These are phyloP conservation scores for Serendipita indica DNA, from an alignment of 768 basidiomycete species.

Conservation along the genomic window DNA sequence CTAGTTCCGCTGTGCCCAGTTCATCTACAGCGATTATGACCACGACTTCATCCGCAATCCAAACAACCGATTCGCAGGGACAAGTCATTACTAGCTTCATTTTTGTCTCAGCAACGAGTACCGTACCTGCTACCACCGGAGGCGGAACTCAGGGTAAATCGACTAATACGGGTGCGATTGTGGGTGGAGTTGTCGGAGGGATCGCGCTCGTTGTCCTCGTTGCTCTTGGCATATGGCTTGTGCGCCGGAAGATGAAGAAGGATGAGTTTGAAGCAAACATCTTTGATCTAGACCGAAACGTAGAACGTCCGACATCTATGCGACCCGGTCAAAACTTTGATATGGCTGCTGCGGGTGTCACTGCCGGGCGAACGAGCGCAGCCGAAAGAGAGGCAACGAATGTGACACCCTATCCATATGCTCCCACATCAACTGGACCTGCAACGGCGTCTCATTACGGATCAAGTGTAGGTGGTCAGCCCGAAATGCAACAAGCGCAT, in stretches of 20 bases:
- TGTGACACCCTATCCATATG: conserved; percentile 6
- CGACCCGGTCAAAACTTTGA: not conserved
- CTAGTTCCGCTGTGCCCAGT: not conserved
- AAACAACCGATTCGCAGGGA: not conserved
- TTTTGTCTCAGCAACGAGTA: not conserved
- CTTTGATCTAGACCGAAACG: conserved; percentile 1
- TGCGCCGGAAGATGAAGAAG: not conserved
- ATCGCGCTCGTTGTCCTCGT: conserved; percentile 33
- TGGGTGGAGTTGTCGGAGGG: conserved; percentile 49
- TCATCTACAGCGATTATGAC: not conserved
- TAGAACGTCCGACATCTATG: conserved; percentile 7
- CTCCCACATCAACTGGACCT: not conserved
- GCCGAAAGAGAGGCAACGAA: not conserved
- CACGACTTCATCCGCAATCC: not conserved
- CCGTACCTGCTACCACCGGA: not conserved
- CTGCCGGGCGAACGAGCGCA: not conserved
- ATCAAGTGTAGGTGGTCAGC: not conserved
- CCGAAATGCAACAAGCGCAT: conserved; percentile 3
- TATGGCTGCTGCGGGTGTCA: not conserved
- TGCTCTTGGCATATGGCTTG: conserved; percentile 11
- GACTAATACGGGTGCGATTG: conserved; percentile 41
- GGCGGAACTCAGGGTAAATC: conserved; percentile 9
- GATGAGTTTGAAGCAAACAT: not conserved
- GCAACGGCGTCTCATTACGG: not conserved
- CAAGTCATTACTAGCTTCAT: not conserved